These are phyloP conservation scores for Tremella mesenterica DNA, from an alignment of 768 basidiomycete genomes.

Conservation along the genomic window DNA sequence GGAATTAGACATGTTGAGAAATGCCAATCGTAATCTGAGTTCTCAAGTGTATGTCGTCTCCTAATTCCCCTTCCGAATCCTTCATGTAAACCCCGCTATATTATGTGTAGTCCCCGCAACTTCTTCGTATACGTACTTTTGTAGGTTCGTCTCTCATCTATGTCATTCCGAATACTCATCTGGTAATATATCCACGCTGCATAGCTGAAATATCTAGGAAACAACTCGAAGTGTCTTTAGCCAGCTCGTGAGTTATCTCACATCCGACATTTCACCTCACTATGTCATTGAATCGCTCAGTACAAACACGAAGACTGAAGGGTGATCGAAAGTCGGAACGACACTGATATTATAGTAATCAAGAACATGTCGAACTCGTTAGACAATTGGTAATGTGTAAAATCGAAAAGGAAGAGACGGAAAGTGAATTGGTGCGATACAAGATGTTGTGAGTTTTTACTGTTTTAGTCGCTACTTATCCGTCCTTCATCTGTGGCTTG, in stretches of 20 bases:
- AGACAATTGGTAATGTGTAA: slow-evolving; percentile 81
- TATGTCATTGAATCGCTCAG: too few species aligned
- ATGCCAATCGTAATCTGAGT: slow-evolving; percentile 64
- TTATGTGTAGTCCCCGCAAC: too few species aligned
- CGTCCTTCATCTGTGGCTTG: too few species aligned
- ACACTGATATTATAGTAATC: slow-evolving; percentile 23
- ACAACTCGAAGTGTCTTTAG: slow-evolving; percentile 65
- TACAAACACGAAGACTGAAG: too few species aligned
- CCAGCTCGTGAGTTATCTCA: slow-evolving; percentile 47
- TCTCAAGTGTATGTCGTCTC: slow-evolving; percentile 77
- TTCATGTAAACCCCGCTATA: too few species aligned
- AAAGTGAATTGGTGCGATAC: slow-evolving; percentile 86
- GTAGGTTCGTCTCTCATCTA: too few species aligned
- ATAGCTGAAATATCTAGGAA: slow-evolving; percentile 52
- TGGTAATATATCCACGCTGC: background rate
- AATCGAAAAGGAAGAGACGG: slow-evolving; percentile 82
- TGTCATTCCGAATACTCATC: background rate
- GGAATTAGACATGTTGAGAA: slow-evolving; percentile 74
- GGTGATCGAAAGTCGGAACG: slow-evolving; percentile 45
- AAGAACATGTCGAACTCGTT: slow-evolving; percentile 44
- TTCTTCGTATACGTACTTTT: too few species aligned
- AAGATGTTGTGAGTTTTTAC: slow-evolving; percentile 70
- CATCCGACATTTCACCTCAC: too few species aligned
- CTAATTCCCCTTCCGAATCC: too few species aligned
- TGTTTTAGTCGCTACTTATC: too few species aligned